These are phyloP conservation scores for Lepidium africanum DNA, from an alignment of 345 rosid genomes.

Conservation along the genomic window DNA sequence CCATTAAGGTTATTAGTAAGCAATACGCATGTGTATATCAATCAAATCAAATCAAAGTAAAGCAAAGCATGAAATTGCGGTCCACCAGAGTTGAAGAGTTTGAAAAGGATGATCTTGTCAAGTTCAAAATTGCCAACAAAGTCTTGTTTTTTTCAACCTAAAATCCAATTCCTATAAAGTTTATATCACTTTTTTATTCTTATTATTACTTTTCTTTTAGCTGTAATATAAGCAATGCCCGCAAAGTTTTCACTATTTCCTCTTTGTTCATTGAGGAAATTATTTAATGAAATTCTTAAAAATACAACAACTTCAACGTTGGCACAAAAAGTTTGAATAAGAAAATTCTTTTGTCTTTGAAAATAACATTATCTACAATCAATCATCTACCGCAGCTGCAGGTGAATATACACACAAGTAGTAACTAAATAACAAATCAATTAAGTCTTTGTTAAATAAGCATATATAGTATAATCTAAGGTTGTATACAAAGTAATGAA, in stretches of 20 bases:
- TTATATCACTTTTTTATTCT: background rate
- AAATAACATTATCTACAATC: background rate
- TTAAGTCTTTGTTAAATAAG: background rate
- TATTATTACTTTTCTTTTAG: background rate
- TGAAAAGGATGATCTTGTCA: slow-evolving; percentile 16
- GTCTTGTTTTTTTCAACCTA: slow-evolving; percentile 21
- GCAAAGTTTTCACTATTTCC: background rate
- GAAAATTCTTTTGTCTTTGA: background rate
- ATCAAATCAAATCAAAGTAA: background rate
- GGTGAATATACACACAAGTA: background rate
- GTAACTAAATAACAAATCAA: background rate
- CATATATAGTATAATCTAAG: background rate
- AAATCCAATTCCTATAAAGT: slow-evolving; percentile 9
- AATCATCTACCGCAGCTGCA: background rate
- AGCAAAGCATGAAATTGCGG: background rate
- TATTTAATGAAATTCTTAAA: background rate
- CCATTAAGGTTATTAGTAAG: slow-evolving; percentile 1
- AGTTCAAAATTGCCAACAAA: slow-evolving; percentile 18
- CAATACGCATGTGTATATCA: background rate
- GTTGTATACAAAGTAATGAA: too few species aligned
- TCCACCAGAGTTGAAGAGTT: slow-evolving; percentile 28
- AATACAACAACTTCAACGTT: background rate
- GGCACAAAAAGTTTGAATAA: background rate
- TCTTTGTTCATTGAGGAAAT: background rate
- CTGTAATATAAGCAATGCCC: background rate